Conservation (phyloP, 2,329 filamentous ascomycete species). For the Fusarium chlamydosporum region DNA sequence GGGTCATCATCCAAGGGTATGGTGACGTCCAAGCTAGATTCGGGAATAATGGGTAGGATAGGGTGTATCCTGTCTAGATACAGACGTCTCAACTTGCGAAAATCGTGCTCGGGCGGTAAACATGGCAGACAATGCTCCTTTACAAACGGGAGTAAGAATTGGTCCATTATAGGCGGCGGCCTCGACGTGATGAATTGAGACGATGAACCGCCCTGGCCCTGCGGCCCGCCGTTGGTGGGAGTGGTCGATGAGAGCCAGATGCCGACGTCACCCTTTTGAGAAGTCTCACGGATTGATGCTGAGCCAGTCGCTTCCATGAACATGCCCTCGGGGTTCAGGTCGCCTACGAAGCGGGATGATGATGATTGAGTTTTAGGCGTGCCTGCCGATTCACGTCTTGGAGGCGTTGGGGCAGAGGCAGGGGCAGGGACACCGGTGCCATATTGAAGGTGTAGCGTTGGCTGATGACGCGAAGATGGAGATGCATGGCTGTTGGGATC, state of each 20-base stretch:
- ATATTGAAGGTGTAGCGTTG: slow-evolving; percentile 27
- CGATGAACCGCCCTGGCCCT: slow-evolving; percentile 37
- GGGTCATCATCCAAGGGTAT: slow-evolving; percentile 50
- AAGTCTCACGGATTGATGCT: slow-evolving; percentile 53
- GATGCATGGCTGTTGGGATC: slow-evolving; percentile 27
- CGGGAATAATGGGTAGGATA: slow-evolving; percentile 66
- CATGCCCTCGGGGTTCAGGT: slow-evolving; percentile 72
- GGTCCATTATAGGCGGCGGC: slow-evolving; percentile 58
- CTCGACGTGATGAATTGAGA: slow-evolving; percentile 58
- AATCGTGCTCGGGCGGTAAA: slow-evolving; percentile 64
- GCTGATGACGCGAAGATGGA: background rate
- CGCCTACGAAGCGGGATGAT: slow-evolving; percentile 68
- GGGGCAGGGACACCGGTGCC: slow-evolving; percentile 4
- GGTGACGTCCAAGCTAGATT: slow-evolving; percentile 52
- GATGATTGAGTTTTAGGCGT: slow-evolving; percentile 48
- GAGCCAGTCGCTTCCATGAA: slow-evolving; percentile 68
- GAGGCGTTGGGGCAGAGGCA: slow-evolving; percentile 16
- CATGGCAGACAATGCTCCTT: slow-evolving; percentile 63
- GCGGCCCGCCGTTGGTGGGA: background rate
- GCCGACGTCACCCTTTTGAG: slow-evolving; percentile 67
- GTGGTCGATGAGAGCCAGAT: slow-evolving; percentile 64
- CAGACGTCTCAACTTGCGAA: slow-evolving; percentile 60
- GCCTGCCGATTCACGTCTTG: slow-evolving; percentile 35
- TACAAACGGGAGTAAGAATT: slow-evolving; percentile 60
- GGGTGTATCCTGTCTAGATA: slow-evolving; percentile 69